phyloP scores from a whole-genome alignment of 805 yeast species.

The Metschnikowia corniflorae region DNA sequence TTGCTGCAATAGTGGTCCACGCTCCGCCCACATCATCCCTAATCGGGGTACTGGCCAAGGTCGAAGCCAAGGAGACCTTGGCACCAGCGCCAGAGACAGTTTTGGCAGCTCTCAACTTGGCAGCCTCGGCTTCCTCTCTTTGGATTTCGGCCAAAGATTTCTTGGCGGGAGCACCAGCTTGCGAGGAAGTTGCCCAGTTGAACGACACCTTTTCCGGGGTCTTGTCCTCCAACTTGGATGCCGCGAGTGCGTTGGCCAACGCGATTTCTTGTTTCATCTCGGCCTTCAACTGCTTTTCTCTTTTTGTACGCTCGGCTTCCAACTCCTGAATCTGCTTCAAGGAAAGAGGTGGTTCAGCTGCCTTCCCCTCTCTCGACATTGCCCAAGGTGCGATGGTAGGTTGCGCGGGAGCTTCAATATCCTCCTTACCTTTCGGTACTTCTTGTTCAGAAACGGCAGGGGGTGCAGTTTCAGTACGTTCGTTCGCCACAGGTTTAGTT shows the following conservation, averaged over 20 bases:
- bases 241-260: conserved; percentile 19
- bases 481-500: not conserved
- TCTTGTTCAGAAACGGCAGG: not conserved
- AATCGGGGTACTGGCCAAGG: conserved; percentile 28
- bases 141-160: conserved; percentile 62
- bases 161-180: conserved; percentile 30
- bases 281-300: conserved; percentile 37
- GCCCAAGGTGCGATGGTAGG: conserved; percentile 55
- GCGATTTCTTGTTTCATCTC: conserved; percentile 29
- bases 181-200: conserved; percentile 38
- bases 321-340: conserved; percentile 51
- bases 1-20: conserved; percentile 41
- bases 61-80: conserved; percentile 31
- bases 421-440: not conserved
- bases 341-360: conserved; percentile 37
- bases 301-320: conserved; percentile 42
- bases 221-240: conserved; percentile 25
- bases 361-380: conserved; percentile 10
- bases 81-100: conserved; percentile 26
- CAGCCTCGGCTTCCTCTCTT: conserved; percentile 44
- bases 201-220: conserved; percentile 27
- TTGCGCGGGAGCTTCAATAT: not conserved
- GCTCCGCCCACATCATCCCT: conserved; percentile 26
- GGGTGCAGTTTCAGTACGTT: not conserved
- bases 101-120: conserved; percentile 22